Conservation (phyloP, 208 protist genomes). For the Trypanosoma avium region DNA sequence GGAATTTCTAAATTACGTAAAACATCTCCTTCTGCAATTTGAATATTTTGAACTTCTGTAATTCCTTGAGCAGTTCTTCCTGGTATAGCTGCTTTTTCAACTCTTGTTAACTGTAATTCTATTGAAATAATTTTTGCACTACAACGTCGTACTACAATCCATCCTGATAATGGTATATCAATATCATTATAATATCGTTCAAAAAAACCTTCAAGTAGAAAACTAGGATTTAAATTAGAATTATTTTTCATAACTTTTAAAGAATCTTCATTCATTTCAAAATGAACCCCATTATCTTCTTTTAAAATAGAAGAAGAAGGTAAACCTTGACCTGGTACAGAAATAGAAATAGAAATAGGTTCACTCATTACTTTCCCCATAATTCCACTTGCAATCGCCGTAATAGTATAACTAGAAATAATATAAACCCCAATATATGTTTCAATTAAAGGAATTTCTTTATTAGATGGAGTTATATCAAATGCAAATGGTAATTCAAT, state of each 20-base stretch:
- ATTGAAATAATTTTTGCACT: constrained; percentile 63
- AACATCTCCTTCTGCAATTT: constrained; percentile 82
- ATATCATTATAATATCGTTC: constrained; percentile 54
- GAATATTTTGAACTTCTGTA: constrained; percentile 89
- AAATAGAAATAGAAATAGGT: constrained; percentile 10
- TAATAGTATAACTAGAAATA: constrained; percentile 60
- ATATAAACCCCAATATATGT: constrained; percentile 70
- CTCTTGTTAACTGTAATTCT: constrained; percentile 86
- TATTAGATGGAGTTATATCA: constrained; percentile 35
- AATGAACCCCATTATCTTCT: constrained; percentile 12
- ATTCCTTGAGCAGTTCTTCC: constrained; percentile 21
- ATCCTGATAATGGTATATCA: constrained; percentile 41
- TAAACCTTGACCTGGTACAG: constrained; percentile 6
- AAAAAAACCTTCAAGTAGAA: constrained; percentile 62
- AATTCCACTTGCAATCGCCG: constrained; percentile 45
- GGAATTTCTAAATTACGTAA: constrained; percentile 55
- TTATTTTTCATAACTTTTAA: constrained; percentile 5
- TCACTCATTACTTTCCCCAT: constrained; percentile 50
- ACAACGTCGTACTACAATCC: constrained; percentile 54
- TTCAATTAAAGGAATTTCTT: constrained; percentile 26
- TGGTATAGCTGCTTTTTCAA: constrained; percentile 61
- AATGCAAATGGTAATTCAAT: constrained; percentile 89
- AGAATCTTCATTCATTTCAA: constrained; percentile 18
- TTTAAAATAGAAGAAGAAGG: constrained; percentile 1
- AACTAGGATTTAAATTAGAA: constrained; percentile 36